Evolutionary conservation across 768 basidiomycete genomes (phyloP).

Genomic region (Dentipellis sp.): DNA sequence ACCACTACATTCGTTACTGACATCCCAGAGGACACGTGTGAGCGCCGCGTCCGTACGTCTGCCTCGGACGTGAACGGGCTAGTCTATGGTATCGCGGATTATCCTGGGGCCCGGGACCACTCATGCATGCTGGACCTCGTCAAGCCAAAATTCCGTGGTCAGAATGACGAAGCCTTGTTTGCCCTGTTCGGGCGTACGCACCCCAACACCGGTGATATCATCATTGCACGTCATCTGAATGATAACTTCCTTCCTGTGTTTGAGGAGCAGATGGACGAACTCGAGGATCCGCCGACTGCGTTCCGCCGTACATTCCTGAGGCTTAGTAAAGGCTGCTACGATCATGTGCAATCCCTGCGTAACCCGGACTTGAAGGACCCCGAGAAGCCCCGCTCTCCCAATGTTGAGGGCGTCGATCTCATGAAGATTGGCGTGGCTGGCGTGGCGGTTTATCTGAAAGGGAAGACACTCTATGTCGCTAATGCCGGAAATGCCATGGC

Average conservation of each 20-base stretch:
- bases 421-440: constrained; percentile 64
- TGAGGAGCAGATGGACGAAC: constrained; percentile 41
- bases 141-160: constrained; percentile 70
- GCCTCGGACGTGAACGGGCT: constrained; percentile 81
- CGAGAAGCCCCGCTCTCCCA: neutral
- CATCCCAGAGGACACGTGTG: constrained; percentile 78
- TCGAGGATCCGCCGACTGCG: constrained; percentile 62
- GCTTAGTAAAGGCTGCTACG: constrained; percentile 39
- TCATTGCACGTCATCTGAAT: constrained; percentile 73
- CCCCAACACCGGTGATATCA: constrained; percentile 51
- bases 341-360: neutral
- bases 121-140: constrained; percentile 91
- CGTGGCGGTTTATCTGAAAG: constrained; percentile 79
- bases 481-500: constrained; percentile 87
- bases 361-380: too few species aligned
- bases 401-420: constrained; percentile 31
- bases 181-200: constrained; percentile 88
- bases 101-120: constrained; percentile 69
- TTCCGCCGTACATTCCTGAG: constrained; percentile 81
- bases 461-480: constrained; percentile 76
- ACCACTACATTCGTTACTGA: constrained; percentile 48
- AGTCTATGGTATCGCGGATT: constrained; percentile 95
- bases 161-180: constrained; percentile 78
- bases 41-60: constrained; percentile 88
- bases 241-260: constrained; percentile 69